These are phyloP conservation scores for Starmerella etchellsii DNA, from an alignment of 805 yeast species.

Conservation along the genomic window DNA sequence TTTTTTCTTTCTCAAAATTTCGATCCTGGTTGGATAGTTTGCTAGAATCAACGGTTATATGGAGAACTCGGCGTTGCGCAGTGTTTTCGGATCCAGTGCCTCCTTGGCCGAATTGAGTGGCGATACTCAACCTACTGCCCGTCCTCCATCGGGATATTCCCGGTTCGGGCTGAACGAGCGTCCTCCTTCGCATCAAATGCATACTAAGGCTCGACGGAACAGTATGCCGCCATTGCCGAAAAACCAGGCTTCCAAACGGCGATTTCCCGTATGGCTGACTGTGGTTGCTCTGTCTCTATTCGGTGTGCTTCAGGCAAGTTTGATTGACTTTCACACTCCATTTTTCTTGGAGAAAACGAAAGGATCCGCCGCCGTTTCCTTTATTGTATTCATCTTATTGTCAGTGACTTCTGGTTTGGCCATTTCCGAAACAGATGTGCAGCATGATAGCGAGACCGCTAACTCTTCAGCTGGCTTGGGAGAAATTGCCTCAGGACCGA, in stretches of 20 bases:
- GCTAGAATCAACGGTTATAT: background rate
- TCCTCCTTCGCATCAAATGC: conserved; percentile 20
- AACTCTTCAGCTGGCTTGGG: background rate
- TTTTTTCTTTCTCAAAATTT: too few relatives aligned
- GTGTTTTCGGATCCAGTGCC: conserved; percentile 31
- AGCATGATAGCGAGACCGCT: background rate
- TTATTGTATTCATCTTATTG: background rate
- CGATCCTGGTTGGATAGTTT: too few relatives aligned
- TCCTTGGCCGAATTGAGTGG: conserved; percentile 29
- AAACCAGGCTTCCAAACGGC: background rate
- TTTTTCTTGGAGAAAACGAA: background rate
- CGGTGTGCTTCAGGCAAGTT: conserved; percentile 14
- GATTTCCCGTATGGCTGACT: background rate
- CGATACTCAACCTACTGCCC: conserved; percentile 12
- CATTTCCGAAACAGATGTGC: background rate
- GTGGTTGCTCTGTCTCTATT: background rate
- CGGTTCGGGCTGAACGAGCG: conserved; percentile 20
- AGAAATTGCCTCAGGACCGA: too few relatives aligned
- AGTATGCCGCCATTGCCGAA: conserved; percentile 2
- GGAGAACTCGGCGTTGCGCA: conserved; percentile 23
- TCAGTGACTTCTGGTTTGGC: background rate
- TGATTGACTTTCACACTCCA: conserved; percentile 15
- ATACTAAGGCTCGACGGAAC: conserved; percentile 11
- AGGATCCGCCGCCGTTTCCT: background rate
- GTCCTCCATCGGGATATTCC: conserved; percentile 15